Base-by-base conservation (phyloP, 164 flowering plant species). In the Echeveria elegans region DNA sequence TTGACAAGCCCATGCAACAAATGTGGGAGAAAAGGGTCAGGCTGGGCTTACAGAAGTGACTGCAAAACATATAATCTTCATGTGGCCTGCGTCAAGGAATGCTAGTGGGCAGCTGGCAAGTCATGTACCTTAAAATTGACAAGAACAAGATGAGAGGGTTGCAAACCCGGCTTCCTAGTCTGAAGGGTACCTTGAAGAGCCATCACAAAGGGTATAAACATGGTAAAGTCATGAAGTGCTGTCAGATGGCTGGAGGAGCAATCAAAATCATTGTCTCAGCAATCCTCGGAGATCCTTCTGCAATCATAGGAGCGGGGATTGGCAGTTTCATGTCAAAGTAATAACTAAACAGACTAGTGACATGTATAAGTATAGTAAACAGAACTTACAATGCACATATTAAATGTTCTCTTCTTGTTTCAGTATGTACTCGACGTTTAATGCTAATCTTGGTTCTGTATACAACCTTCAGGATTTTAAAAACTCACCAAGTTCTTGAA, bases 51-150 rank as follows among this genome's bases (percentile, higher is more conserved):
- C 66, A 74, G 85, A 69, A 79, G 82, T 0, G 64, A 69, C 9
- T 75, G 81, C 76, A 81, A 79, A 77, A 74, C 68, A 12, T 86
- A 83, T 45, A 82, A 79, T 59, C 83, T 86, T 40, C 90, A 86
- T 67, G 83, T 85, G 23, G 70, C 90, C 1, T 86, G 90, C 70
- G 90, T 79, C 21, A 83, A 79, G 74, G 82, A 80, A 67, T 83
- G 83, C 77, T 85, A 10, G 74, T 72, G 66, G 90, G 83, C 72
- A 86, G 82, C 34, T 86, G 90, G 87, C 82, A 83, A 36, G 85
- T 77, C 14, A 74, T 80, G 70, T 73, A 83, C 68, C 76, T 81
- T 1, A 78, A 80, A 6, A 79, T 76, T 11, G 84, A 79, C 63
- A 79, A 75, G 70, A 79, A 77, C 69, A 76, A 75, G 66, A 68